phyloP scores from a whole-genome alignment of 306 rosid species.

The Lathyrus oleraceus region DNA sequence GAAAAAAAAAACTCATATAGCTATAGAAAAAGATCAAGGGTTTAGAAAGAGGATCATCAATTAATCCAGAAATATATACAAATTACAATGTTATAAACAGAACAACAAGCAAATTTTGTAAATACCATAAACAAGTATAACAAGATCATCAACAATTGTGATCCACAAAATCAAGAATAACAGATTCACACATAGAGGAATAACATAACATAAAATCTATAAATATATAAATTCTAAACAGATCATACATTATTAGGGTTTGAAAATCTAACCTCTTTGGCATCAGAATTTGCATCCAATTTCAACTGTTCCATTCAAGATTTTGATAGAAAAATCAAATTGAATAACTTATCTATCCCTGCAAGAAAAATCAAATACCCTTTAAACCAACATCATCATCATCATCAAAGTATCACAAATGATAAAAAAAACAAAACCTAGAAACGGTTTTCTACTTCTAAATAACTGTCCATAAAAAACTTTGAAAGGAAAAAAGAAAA shows the following conservation, averaged over 20 bases:
- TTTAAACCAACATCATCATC: slow-evolving; percentile 33
- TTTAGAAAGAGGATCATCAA: not conserved
- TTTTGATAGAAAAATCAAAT: slow-evolving; percentile 37
- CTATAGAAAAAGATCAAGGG: slow-evolving; percentile 9
- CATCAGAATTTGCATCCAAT: slow-evolving; percentile 53
- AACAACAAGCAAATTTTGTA: slow-evolving; percentile 13
- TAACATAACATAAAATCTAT: not conserved
- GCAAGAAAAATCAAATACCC: slow-evolving; percentile 44
- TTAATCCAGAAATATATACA: slow-evolving; percentile 16
- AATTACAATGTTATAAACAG: not conserved
- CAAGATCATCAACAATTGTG: slow-evolving; percentile 38
- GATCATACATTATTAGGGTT: slow-evolving; percentile 32
- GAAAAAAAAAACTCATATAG: slow-evolving; percentile 15
- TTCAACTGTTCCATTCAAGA: slow-evolving; percentile 61
- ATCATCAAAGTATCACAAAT: slow-evolving; percentile 13
- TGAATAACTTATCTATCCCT: slow-evolving; percentile 44
- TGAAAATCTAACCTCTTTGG: slow-evolving; percentile 64
- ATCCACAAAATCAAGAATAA: slow-evolving; percentile 34
- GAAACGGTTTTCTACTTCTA: slow-evolving; percentile 40
- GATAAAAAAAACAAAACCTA: slow-evolving; percentile 31
- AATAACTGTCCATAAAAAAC: slow-evolving; percentile 32
- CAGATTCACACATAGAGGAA: slow-evolving; percentile 31
- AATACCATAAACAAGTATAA: slow-evolving; percentile 32
- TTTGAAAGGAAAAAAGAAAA: not conserved
- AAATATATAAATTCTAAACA: slow-evolving; percentile 17